Conservation (phyloP, 106 monocot genomes). For the Apostasia ramifera region DNA sequence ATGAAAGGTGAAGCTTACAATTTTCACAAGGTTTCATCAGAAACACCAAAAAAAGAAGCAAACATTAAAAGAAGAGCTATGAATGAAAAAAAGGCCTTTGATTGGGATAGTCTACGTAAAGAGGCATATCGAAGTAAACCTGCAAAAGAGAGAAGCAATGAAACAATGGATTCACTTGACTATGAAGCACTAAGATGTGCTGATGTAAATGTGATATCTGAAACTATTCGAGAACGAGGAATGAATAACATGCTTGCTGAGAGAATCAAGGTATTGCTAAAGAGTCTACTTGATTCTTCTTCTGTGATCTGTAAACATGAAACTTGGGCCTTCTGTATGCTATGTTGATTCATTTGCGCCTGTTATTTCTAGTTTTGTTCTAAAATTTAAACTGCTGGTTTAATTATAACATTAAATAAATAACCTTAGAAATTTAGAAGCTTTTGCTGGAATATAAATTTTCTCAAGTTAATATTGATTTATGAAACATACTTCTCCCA, state of each 20-base stretch:
- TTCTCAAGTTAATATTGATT: too few species aligned
- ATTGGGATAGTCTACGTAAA: slow-evolving; percentile 73
- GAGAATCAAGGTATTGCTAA: slow-evolving; percentile 62
- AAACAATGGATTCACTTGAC: slow-evolving; percentile 62
- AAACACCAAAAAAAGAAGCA: slow-evolving; percentile 14
- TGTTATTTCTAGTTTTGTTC: too few species aligned
- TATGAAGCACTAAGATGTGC: slow-evolving; percentile 68
- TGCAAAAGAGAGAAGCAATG: slow-evolving; percentile 39
- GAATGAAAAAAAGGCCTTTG: slow-evolving; percentile 26
- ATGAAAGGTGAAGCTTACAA: slow-evolving; percentile 10
- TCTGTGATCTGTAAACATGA: too few species aligned
- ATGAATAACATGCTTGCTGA: slow-evolving; percentile 91
- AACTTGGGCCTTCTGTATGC: too few species aligned
- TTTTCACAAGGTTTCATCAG: slow-evolving; percentile 17
- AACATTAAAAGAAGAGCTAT: slow-evolving; percentile 20
- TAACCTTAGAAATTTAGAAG: too few species aligned
- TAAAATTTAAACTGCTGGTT: too few species aligned
- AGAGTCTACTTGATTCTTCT: neutral
- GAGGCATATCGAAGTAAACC: slow-evolving; percentile 8
- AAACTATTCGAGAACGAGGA: slow-evolving; percentile 66
- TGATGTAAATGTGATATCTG: slow-evolving; percentile 55
- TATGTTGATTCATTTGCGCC: too few species aligned
- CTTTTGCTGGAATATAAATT: too few species aligned
- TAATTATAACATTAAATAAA: too few species aligned
- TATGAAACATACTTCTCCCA: too few species aligned